Evolutionary conservation across 2,329 filamentous ascomycete species (phyloP).

Genomic region (Sporothrix inflata): DNA sequence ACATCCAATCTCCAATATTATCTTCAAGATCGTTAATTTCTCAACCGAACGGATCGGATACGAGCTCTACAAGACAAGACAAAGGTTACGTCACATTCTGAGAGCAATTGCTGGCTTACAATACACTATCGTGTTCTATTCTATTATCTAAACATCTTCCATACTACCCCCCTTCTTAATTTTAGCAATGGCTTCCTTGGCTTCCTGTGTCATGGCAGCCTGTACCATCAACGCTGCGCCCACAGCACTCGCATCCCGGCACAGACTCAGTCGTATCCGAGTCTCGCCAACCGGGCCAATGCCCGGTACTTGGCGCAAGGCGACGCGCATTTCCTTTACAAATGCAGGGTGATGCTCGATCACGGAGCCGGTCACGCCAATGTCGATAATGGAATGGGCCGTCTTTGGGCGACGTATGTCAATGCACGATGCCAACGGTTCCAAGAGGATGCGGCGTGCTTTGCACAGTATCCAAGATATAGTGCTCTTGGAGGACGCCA

Average conservation of each 20-base stretch:
- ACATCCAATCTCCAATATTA: no score
- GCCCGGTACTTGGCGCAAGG: slow-evolving; percentile 71
- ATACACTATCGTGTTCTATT: no score
- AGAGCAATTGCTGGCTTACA: no score
- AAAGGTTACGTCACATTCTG: no score
- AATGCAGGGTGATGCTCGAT: slow-evolving; percentile 96
- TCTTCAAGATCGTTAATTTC: no score
- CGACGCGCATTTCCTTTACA: slow-evolving; percentile 82
- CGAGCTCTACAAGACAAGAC: no score
- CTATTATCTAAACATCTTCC: no score
- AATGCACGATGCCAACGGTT: background rate
- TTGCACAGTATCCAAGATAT: background rate
- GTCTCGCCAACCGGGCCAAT: slow-evolving; percentile 78
- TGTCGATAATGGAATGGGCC: slow-evolving; percentile 57
- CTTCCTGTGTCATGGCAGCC: slow-evolving; percentile 49
- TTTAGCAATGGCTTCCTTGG: no score
- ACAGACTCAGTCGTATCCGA: slow-evolving; percentile 88
- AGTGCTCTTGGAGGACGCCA: background rate
- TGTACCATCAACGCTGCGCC: slow-evolving; percentile 92
- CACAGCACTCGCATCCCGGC: slow-evolving; percentile 91
- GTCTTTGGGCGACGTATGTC: background rate
- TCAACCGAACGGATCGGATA: no score
- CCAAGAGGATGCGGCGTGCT: background rate
- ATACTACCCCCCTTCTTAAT: no score
- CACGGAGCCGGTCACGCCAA: slow-evolving; percentile 90